Evolutionary conservation across 371 early-diverging fungal species (phyloP).

Genomic region (Thermomucor indicae-seudaticae): DNA sequence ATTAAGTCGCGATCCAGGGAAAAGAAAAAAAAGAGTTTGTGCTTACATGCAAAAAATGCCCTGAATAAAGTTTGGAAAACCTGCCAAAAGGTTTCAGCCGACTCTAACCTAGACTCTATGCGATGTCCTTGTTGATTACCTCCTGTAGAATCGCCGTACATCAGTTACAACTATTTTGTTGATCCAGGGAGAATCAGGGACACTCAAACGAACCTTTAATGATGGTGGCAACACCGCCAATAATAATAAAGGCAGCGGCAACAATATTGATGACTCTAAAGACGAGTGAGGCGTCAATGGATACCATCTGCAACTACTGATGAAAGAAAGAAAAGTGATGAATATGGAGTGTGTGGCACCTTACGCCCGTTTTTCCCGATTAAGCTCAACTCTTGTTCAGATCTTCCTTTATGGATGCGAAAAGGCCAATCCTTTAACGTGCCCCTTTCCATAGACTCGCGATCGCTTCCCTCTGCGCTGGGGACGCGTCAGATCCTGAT

Average conservation of each 20-base stretch:
- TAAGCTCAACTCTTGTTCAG: no score
- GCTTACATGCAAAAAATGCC: conserved; percentile 16
- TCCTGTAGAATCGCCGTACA: neutral
- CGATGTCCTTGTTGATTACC: neutral
- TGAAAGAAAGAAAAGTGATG: no score
- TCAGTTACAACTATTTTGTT: neutral
- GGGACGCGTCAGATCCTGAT: no score
- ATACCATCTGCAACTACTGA: no score
- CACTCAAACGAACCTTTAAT: conserved; percentile 2
- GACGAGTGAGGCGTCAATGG: conserved; percentile 7
- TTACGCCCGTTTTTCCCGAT: no score
- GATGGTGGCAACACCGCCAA: conserved; percentile 12
- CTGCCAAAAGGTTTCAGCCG: neutral
- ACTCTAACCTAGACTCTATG: neutral
- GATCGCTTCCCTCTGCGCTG: no score
- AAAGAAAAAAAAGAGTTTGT: no score
- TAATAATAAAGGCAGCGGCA: conserved; percentile 11
- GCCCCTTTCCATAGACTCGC: no score
- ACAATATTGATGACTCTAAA: conserved; percentile 12
- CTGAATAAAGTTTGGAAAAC: conserved; percentile 16
- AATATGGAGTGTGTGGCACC: no score
- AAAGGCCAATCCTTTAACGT: no score
- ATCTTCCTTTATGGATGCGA: no score
- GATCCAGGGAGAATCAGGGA: neutral
- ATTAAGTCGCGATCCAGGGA: neutral